phyloP scores from a whole-genome alignment of 164 flowering plant species.

The Sextonia rubra region DNA sequence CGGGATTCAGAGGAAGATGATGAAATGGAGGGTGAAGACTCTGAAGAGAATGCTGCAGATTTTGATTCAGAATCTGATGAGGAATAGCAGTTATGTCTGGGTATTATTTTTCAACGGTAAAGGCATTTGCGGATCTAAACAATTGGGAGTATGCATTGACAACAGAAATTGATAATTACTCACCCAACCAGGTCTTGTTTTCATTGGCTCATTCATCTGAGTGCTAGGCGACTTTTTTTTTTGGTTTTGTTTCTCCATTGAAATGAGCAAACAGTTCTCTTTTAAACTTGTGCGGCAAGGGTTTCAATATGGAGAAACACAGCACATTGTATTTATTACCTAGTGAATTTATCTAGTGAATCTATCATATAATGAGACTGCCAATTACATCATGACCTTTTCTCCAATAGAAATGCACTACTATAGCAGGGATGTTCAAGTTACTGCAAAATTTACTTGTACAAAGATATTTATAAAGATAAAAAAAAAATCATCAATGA shows the following conservation, averaged over 20 bases:
- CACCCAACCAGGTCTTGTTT: not conserved
- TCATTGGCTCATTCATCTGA: not conserved
- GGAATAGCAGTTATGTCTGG: not conserved
- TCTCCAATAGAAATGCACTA: not conserved
- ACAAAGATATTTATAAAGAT: too few relatives aligned
- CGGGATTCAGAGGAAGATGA: conserved; percentile 39
- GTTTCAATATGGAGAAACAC: not conserved
- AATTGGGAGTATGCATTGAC: not conserved
- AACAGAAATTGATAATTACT: not conserved
- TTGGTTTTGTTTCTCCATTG: not conserved
- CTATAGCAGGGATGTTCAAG: not conserved
- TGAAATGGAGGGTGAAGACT: conserved; percentile 36
- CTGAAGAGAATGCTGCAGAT: conserved; percentile 36
- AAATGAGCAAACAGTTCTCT: not conserved
- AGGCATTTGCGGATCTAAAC: not conserved
- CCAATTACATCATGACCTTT: not conserved
- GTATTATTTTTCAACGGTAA: not conserved
- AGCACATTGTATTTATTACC: not conserved
- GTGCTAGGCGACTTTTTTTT: not conserved
- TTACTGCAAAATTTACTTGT: not conserved
- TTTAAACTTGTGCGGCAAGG: not conserved
- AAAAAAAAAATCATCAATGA: not conserved
- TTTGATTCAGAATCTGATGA: conserved; percentile 16
- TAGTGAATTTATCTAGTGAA: not conserved
- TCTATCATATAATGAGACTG: not conserved